Evolutionary conservation across 2,329 filamentous ascomycete genomes (phyloP), one percentile per base, ranked within the genome.

Genomic region (Fusarium sp.): DNA sequence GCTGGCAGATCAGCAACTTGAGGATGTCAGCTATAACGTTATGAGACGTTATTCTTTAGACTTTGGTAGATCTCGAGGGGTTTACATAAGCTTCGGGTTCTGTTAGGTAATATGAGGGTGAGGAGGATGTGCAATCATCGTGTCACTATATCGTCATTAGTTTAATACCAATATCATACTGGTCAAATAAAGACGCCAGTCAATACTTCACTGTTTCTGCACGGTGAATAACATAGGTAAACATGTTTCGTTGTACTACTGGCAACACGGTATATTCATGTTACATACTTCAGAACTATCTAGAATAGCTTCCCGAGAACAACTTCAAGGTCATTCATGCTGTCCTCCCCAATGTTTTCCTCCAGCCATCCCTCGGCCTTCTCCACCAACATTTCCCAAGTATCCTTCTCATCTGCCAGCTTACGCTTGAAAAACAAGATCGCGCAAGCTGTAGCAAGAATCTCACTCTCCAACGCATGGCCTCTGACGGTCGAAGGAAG

Each of bases 341-440:
- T 44, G 7, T 57, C 54, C 18, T 58, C 60, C 1, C 67, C 72
- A 12, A 73, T 54, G 7, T 66, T 67, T 3, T 61, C 61, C 41
- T 65, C 56, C 34, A 89, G 55, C 86, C 87, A 91, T 0, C 48
- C 73, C 72, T 79, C 81, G 0, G 86, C 89, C 81, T 91, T 91
- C 12, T 85, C 84, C 18, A 85, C 87, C 41, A 91, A 78, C 81
- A 92, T 81, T 65, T 90, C 89, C 89, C 89, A 92, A 9, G 83
- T 82, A 4, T 88, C 89, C 74, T 81, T 79, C 52, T 86, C 80
- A 0, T 67, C 77, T 0, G 37, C 69, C 61, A 87, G 70, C 57
- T 80, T 83, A 42, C 53, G 75, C 72, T 86, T 82, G 65, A 92
- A 65, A 43, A 69, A 80, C 5, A 71, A 60, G 3, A 79, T 67